Conservation (phyloP, 176 grass and related monocot species). For the Leersia perrieri region DNA sequence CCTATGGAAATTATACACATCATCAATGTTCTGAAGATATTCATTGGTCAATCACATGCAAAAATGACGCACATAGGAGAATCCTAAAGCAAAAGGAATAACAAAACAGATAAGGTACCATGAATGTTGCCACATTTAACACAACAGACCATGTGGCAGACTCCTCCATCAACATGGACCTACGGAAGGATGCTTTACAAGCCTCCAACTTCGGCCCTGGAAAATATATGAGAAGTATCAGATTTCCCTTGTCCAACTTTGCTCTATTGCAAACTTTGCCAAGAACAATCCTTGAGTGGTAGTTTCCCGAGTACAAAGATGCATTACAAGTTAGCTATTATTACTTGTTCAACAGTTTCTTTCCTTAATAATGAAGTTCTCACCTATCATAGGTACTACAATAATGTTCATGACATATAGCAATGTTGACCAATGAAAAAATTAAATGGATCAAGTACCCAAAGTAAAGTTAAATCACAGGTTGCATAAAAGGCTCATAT, state of each 20-base stretch:
- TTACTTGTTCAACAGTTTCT: background rate
- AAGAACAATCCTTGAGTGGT: conserved; percentile 14
- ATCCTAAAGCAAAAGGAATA: conserved; percentile 7
- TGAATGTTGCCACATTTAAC: conserved; percentile 54
- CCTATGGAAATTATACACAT: background rate
- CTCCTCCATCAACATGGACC: conserved; percentile 44
- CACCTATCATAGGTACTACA: conserved; percentile 4
- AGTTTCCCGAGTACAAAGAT: background rate
- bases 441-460: background rate
- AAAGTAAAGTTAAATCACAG: background rate
- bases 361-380: background rate
- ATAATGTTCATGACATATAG: background rate
- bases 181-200: conserved; percentile 57
- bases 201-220: conserved; percentile 47
- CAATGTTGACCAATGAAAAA: background rate
- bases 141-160: conserved; percentile 50
- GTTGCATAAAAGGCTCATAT: background rate
- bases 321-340: background rate
- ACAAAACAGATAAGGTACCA: conserved; percentile 28
- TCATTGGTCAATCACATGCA: background rate
- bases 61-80: background rate
- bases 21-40: background rate
- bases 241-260: conserved; percentile 3
- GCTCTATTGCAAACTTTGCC: conserved; percentile 24
- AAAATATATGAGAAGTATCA: conserved; percentile 51